Conservation (phyloP, 768 basidiomycete genomes). For the Hericium rajendrae region DNA sequence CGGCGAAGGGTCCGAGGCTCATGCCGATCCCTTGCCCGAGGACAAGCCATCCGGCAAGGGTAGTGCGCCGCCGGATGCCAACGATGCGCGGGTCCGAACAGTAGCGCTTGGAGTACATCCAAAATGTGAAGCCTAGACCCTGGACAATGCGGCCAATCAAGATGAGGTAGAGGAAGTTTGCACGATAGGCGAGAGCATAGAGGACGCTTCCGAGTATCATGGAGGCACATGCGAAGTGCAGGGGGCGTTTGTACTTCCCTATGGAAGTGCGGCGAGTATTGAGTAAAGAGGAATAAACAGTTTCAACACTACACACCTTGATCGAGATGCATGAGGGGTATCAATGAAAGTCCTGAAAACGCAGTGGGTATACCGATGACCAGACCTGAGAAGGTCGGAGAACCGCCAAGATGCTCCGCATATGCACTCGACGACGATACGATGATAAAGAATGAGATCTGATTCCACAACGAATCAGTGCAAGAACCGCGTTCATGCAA, state of each 20-base stretch:
- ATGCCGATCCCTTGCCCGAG: conserved; percentile 54
- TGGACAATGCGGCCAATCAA: conserved; percentile 57
- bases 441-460: conserved; percentile 63
- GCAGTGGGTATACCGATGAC: conserved; percentile 60
- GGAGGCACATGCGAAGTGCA: conserved; percentile 44
- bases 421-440: conserved; percentile 60
- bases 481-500: background rate
- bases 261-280: background rate
- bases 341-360: conserved; percentile 46
- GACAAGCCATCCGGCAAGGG: conserved; percentile 52
- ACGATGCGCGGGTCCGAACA: conserved; percentile 60
- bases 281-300: background rate
- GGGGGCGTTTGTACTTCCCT: conserved; percentile 48
- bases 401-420: conserved; percentile 51
- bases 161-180: conserved; percentile 56
- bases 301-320: conserved; percentile 29
- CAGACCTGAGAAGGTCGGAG: conserved; percentile 58
- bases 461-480: background rate
- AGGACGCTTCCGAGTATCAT: conserved; percentile 47
- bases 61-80: conserved; percentile 52
- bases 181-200: conserved; percentile 51
- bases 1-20: conserved; percentile 53
- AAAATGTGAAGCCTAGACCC: conserved; percentile 50
- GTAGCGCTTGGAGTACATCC: conserved; percentile 62
- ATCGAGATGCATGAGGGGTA: conserved; percentile 48